Evolutionary conservation across 2,329 filamentous ascomycete genomes (phyloP).

Genomic region (Trichoderma atrobrunneum): DNA sequence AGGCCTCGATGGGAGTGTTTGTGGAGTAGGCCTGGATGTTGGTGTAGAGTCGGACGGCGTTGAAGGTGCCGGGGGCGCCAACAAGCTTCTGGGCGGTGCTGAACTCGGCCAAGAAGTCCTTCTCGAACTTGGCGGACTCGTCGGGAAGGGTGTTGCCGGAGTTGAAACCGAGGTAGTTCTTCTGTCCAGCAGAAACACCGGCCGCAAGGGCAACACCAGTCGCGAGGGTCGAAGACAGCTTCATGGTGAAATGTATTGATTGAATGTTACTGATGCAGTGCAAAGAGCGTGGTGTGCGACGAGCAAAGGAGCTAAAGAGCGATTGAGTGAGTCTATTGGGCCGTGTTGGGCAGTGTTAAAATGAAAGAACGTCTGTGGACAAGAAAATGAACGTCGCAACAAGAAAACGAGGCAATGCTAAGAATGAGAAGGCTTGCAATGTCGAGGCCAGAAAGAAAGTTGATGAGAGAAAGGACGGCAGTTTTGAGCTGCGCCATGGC

Average conservation of each 20-base stretch:
- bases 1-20: slow-evolving; percentile 74
- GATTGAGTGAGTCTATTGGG: slow-evolving; percentile 6
- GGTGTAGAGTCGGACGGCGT: slow-evolving; percentile 63
- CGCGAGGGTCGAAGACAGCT: slow-evolving; percentile 38
- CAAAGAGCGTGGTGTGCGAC: slow-evolving; percentile 8
- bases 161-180: slow-evolving; percentile 56
- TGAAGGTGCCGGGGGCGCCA: slow-evolving; percentile 52
- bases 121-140: slow-evolving; percentile 51
- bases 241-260: slow-evolving; percentile 44
- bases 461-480: background rate
- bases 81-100: slow-evolving; percentile 36
- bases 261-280: background rate
- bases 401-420: slow-evolving; percentile 11
- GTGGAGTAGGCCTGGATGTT: slow-evolving; percentile 64
- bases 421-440: slow-evolving; percentile 6
- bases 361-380: slow-evolving; percentile 7
- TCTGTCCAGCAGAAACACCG: slow-evolving; percentile 38
- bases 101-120: slow-evolving; percentile 49
- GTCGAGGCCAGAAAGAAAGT: background rate
- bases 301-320: background rate
- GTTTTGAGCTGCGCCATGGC: slow-evolving; percentile 12
- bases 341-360: background rate
- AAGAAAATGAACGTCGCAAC: slow-evolving; percentile 7
- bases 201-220: slow-evolving; percentile 38
- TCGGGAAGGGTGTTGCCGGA: slow-evolving; percentile 47